These are phyloP conservation scores for Streptanthus diversifolius DNA, from an alignment of 345 rosid genomes.

Conservation along the genomic window DNA sequence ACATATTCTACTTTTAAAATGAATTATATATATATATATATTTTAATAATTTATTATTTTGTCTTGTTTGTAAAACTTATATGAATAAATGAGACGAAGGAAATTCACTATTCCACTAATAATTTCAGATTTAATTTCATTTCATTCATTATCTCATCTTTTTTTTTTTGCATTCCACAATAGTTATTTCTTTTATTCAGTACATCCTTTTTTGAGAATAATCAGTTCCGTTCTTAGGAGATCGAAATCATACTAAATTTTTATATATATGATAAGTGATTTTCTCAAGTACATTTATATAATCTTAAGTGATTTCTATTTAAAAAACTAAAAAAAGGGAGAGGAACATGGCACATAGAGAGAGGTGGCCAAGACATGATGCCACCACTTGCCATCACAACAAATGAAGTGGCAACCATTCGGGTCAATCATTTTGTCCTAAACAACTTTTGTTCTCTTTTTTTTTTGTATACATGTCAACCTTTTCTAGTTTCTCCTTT, in stretches of 20 bases:
- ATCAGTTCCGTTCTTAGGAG: background rate
- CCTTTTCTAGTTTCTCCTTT: slow-evolving; percentile 30
- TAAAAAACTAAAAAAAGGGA: background rate
- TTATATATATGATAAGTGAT: background rate
- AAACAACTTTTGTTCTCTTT: background rate
- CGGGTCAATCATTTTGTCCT: slow-evolving; percentile 22
- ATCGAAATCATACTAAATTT: background rate
- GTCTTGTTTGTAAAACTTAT: too few species aligned
- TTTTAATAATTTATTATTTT: too few species aligned
- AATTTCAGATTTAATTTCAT: too few species aligned
- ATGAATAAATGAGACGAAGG: too few species aligned
- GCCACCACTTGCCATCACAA: slow-evolving; percentile 24
- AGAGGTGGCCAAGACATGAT: background rate
- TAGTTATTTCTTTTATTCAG: too few species aligned
- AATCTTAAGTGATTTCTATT: too few species aligned
- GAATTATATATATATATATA: too few species aligned
- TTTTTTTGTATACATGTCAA: slow-evolving; percentile 1
- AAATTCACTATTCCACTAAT: too few species aligned
- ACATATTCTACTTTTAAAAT: too few species aligned
- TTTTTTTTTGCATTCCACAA: too few species aligned
- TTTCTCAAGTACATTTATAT: background rate
- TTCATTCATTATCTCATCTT: too few species aligned
- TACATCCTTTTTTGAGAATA: too few species aligned
- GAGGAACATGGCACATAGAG: background rate
- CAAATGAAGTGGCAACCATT: slow-evolving; percentile 30